These are phyloP conservation scores for Canavalia ensiformis DNA, from an alignment of 306 rosid species.

Conservation along the genomic window DNA sequence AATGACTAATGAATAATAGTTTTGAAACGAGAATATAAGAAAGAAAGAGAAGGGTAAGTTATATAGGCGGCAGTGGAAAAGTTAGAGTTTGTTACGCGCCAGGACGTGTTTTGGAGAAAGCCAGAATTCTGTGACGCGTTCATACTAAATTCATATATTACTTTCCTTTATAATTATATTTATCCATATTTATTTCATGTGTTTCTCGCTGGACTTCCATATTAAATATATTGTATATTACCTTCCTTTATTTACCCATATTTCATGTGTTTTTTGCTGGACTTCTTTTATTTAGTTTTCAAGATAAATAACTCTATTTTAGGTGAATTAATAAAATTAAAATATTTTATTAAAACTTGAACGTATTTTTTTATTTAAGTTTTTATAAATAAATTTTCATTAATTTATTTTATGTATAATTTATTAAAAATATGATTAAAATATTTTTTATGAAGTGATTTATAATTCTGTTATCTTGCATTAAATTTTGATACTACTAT, in stretches of 20 bases:
- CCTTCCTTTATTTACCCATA: slow-evolving; percentile 18
- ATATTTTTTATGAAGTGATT: no score
- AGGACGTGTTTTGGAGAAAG: slow-evolving; percentile 32
- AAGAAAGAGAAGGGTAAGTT: slow-evolving; percentile 3
- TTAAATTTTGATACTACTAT: no score
- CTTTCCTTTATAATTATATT: not conserved
- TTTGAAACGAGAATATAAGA: slow-evolving; percentile 22
- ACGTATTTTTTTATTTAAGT: no score
- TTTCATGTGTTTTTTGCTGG: not conserved
- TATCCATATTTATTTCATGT: not conserved
- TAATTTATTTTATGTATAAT: no score
- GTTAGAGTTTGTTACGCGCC: slow-evolving; percentile 49
- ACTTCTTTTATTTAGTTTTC: no score
- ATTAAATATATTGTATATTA: not conserved
- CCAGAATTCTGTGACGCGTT: slow-evolving; percentile 44
- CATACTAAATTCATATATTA: not conserved
- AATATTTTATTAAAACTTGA: no score
- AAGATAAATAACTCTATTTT: no score
- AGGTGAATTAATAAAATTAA: no score
- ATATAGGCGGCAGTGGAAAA: slow-evolving; percentile 35
- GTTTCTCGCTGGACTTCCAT: no score
- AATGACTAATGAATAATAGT: not conserved
- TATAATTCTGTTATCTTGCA: no score
- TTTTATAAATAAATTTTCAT: no score
- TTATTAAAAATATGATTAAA: no score